Base-by-base conservation (phyloP, 306 rosid genomes). In the Prunus dulcis region DNA sequence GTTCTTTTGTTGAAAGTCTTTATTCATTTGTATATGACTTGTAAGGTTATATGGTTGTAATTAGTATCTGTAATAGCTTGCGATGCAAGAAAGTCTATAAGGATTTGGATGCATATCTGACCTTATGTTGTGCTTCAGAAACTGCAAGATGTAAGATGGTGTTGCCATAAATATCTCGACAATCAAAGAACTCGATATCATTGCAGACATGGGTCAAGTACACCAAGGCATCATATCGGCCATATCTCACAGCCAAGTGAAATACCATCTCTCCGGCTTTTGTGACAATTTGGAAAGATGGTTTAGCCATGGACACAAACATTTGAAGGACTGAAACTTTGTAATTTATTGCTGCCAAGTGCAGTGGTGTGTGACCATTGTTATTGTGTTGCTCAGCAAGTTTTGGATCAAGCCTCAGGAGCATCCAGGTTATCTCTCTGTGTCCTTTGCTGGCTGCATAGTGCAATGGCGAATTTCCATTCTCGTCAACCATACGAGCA, bases 201-300 rank as follows among this genome's bases (percentile, higher is more conserved):
- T 87, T 85, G 61, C 81, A 77, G 72, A 84, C 79, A 9, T 66
- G 77, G 19, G 81, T 72, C 87, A 93, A 78, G 84, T 74, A 85
- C 20, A 70, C 60, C 45, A 93, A 63, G 23, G 91, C 94, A 72
- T 87, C 88, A 18, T 76, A 69, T 12, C 82, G 83, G 17, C 90
- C 91, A 2, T 82, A 82, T 74, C 87, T 89, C 71, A 88, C 94
- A 14, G 90, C 91, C 64, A 93, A 66, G 83, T 93, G 98, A 79
- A 90, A 83, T 2, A 86, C 74, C 3, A 93, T 87, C 84, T 93
- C 96, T 65, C 88, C 91, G 30, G 84, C 94, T 78, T 66, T 78
- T 12, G 98, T 87, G 19, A 51, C 81, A n/a, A 70, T 66, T 34
- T 81, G 75, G 67, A 90, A 86, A 25, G 96, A 82, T 3, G 80